These are phyloP conservation scores for Neurospora sp. DNA, from an alignment of 495 filamentous ascomycete species.

Conservation along the genomic window DNA sequence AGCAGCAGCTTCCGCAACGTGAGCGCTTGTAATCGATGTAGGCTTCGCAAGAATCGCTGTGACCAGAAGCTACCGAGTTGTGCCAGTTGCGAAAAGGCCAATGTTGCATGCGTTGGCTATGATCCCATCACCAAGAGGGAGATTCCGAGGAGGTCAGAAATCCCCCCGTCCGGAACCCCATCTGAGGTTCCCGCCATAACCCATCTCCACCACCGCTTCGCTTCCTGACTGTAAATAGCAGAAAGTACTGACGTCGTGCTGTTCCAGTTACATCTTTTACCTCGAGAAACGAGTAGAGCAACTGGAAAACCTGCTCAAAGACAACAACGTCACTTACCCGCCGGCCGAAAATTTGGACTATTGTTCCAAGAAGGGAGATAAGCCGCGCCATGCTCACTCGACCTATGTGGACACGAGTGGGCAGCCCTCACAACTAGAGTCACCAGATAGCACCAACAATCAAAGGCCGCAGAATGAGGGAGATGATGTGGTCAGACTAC, in stretches of 20 bases:
- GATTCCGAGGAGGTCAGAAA: conserved; percentile 64
- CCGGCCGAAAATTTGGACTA: conserved; percentile 70
- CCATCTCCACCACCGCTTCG: not conserved
- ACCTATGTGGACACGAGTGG: conserved; percentile 9
- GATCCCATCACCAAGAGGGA: conserved; percentile 93
- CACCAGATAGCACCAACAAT: conserved; percentile 15
- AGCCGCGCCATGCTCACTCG: conserved; percentile 30
- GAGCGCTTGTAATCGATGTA: conserved; percentile 87
- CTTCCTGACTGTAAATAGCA: not conserved
- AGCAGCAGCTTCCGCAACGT: conserved; percentile 76
- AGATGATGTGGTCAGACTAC: conserved; percentile 22
- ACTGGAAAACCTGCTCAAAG: conserved; percentile 66
- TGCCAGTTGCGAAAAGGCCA: conserved; percentile 81
- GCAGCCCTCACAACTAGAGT: not conserved
- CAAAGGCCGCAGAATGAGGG: conserved; percentile 30
- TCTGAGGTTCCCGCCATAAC: conserved; percentile 3
- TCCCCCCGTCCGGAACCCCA: not conserved
- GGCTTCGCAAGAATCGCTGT: conserved; percentile 86
- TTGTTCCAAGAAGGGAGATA: conserved; percentile 43
- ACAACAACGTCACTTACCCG: conserved; percentile 61
- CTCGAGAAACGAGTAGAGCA: conserved; percentile 78
- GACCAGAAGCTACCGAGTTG: conserved; percentile 88
- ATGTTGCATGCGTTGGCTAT: conserved; percentile 83
- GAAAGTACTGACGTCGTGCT: conserved; percentile 9
- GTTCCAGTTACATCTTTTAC: conserved; percentile 78